These are phyloP conservation scores for Epichloe gansuensis DNA, from an alignment of 2,329 filamentous ascomycete genomes.

Conservation along the genomic window DNA sequence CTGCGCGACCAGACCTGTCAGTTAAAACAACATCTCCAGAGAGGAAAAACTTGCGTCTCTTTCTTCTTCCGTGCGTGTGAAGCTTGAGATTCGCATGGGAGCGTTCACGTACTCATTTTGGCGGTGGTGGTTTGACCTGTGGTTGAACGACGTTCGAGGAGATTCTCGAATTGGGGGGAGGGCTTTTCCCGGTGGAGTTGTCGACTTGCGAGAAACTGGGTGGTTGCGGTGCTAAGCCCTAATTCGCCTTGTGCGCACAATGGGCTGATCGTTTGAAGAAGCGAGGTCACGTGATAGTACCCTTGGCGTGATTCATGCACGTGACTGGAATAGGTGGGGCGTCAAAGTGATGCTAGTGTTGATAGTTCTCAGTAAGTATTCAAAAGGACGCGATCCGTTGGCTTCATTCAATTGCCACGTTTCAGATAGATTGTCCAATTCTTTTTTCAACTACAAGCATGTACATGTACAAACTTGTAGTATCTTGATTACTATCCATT, in stretches of 20 bases:
- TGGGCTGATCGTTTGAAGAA: constrained; percentile 11
- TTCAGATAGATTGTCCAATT: too few relatives aligned
- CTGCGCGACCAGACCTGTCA: constrained; percentile 23
- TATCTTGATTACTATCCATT: too few relatives aligned
- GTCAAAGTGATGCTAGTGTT: too few relatives aligned
- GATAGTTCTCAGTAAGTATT: too few relatives aligned
- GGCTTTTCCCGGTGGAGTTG: constrained; percentile 25
- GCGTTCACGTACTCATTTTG: constrained; percentile 43
- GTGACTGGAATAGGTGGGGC: not conserved
- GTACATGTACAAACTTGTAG: too few relatives aligned
- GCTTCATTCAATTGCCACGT: too few relatives aligned
- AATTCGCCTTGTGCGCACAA: constrained; percentile 16
- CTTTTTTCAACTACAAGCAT: too few relatives aligned
- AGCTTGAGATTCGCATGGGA: constrained; percentile 5
- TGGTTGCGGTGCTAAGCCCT: constrained; percentile 18
- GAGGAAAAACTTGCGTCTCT: not conserved
- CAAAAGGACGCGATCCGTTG: too few relatives aligned
- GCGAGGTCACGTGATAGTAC: constrained; percentile 20
- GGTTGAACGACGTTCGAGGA: constrained; percentile 24
- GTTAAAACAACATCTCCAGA: constrained; percentile 5
- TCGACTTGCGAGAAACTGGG: constrained; percentile 13
- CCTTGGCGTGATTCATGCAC: constrained; percentile 6
- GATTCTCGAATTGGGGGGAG: constrained; percentile 21
- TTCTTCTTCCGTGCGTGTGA: not conserved
- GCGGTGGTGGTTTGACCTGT: constrained; percentile 31